A percentile compares a stretch with the other conserved stretches of the same genome.
These are phyloP conservation scores for Parasitella parasitica DNA, from an alignment of 371 early-diverging fungal species.

Conservation along the genomic window DNA sequence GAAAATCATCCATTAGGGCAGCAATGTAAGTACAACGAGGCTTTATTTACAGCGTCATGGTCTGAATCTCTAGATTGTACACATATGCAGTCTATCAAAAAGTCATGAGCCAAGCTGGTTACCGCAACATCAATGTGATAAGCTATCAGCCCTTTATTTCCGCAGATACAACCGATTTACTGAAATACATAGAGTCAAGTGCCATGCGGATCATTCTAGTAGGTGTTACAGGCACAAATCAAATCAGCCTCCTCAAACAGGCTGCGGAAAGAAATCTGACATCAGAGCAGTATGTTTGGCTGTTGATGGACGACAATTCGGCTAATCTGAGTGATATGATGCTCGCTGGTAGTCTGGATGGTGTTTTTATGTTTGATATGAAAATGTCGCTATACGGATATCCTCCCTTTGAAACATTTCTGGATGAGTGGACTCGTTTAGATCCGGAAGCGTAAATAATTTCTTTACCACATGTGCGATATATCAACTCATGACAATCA, in stretches of 20 bases:
- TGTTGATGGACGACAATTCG: constrained; percentile 41
- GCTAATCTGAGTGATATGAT: constrained; percentile 21
- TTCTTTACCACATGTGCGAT: no score
- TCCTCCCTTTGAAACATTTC: constrained; percentile 47
- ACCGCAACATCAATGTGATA: constrained; percentile 26
- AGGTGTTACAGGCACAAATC: constrained; percentile 32
- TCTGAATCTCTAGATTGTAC: no score
- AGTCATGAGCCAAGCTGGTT: constrained; percentile 24
- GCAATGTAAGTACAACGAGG: constrained; percentile 44
- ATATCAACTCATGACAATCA: no score
- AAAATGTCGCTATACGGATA: constrained; percentile 49
- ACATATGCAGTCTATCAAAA: constrained; percentile 32
- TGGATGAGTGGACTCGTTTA: constrained; percentile 47
- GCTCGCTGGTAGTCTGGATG: constrained; percentile 13
- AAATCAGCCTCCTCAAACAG: constrained; percentile 25
- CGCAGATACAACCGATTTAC: constrained; percentile 15
- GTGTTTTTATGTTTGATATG: constrained; percentile 52
- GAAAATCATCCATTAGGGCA: constrained; percentile 43
- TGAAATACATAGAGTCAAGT: constrained; percentile 24
- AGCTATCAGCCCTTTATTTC: constrained; percentile 29
- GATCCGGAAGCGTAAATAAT: constrained; percentile 39
- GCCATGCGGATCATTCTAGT: constrained; percentile 35
- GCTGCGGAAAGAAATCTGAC: constrained; percentile 31
- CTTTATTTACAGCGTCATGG: no score
- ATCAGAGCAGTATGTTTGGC: constrained; percentile 44